A percentile compares a stretch with the other conserved stretches of the same genome.
phyloP scores from a whole-genome alignment of 805 yeast genomes.

The Maudiozyma turicensis region DNA sequence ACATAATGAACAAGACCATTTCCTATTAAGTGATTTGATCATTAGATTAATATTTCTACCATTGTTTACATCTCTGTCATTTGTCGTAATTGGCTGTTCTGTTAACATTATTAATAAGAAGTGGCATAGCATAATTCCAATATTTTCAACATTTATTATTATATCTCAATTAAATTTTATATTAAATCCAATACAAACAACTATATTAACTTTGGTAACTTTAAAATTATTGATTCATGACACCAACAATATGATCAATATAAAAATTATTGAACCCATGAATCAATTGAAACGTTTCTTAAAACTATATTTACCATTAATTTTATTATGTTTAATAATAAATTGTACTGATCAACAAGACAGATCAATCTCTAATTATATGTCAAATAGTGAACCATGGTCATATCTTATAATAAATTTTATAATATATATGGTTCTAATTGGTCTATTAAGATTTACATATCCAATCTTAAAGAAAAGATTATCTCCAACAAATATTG shows the following conservation, averaged over 20 bases:
- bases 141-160: conserved; percentile 1
- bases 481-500: background rate
- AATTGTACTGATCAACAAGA: background rate
- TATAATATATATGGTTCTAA: background rate
- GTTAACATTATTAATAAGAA: conserved; percentile 1
- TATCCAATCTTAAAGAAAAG: background rate
- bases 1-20: background rate
- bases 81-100: conserved; percentile 8
- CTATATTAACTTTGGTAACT: conserved; percentile 11
- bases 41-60: conserved; percentile 13
- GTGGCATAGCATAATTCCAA: conserved; percentile 2
- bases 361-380: background rate
- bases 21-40: background rate
- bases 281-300: background rate
- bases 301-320: background rate
- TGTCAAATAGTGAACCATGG: background rate
- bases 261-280: background rate
- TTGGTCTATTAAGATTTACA: background rate
- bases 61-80: conserved; percentile 14
- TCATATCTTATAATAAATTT: background rate
- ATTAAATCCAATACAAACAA: conserved; percentile 11
- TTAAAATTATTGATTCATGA: conserved; percentile 4
- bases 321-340: background rate
- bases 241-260: background rate
- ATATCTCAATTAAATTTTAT: conserved; percentile 5